Evolutionary conservation across 225 moss, liverwort and hornwort genomes (phyloP).

Genomic region (Takakia lepidozioides): DNA sequence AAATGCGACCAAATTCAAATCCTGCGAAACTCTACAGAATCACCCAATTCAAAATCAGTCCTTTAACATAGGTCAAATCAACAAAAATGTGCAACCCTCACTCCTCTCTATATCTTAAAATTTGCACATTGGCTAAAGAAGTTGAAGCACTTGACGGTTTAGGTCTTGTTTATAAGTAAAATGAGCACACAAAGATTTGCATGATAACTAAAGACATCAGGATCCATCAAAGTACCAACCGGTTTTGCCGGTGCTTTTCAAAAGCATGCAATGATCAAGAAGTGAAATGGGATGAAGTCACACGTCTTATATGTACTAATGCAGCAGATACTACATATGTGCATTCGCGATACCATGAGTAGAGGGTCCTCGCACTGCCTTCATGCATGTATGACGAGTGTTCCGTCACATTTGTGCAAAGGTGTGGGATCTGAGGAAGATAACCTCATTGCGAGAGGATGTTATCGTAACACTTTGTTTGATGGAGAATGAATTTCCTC

Average conservation of each 20-base stretch:
- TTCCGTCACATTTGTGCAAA: not conserved
- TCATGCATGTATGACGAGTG: not conserved
- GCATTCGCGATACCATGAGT: not conserved
- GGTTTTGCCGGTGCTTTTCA: not conserved
- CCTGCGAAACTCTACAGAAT: no score
- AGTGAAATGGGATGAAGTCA: not conserved
- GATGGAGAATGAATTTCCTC: not conserved
- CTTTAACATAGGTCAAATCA: no score
- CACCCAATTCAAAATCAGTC: no score
- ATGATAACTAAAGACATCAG: no score
- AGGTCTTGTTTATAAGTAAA: no score
- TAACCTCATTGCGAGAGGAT: not conserved
- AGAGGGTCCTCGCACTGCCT: not conserved
- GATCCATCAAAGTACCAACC: not conserved
- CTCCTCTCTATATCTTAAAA: no score
- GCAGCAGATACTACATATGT: not conserved
- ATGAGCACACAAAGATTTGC: no score
- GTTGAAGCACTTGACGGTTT: no score
- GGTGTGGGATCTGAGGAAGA: not conserved
- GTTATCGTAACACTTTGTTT: not conserved
- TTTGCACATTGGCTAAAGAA: no score
- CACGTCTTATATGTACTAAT: not conserved
- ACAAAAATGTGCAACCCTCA: no score
- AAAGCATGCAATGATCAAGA: not conserved
- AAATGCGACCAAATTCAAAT: no score